Base-by-base conservation (phyloP, 176 grass and related monocot species). In the Canna indica region DNA sequence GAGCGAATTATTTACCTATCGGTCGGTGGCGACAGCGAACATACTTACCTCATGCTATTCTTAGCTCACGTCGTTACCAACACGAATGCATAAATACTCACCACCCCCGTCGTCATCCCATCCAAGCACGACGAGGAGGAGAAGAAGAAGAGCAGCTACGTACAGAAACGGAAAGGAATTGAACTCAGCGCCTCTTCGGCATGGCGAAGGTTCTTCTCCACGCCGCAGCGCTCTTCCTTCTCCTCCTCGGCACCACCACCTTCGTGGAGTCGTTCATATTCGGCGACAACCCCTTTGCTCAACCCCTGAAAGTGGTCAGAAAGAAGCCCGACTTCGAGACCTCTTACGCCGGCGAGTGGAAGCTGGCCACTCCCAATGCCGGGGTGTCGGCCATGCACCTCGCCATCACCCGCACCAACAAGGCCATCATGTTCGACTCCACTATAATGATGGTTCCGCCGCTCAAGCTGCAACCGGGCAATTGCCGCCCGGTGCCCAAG, bases 331-430 rank as follows among this genome's bases (percentile, higher is more conserved):
- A 41, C 73, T 73, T 14, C 26, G 35, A 31, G 7, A 71, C 22
- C 3, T 67, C 61, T 0, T 36, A 44, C 18, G 27, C 42, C 44
- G 87, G 87, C 10, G 1, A 5, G 3, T 90, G 87, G 83, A 72
- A 81, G 64, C 66, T 86, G 47, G 66, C 83, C 9, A 83, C 77
- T 77, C 36, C 80, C 50, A 90, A 86, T 77, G 69, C 77, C 29
- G 87, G 87, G 33, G 80, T 90, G 66, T 90, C 87, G 3, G 80
- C 87, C 17, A 90, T 86, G 87, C 87, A 90, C 77, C 54, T 90
- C 65, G 80, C 13, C n/a, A 50, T 86, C 59, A 83, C 79, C 80
- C 83, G 77, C 58, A 67, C 80, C 44, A 71, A 81, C 77, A 71
- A 80, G 77, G 83, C 80, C 74, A 1, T 86, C 74, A 86, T 90